phyloP scores from a whole-genome alignment of 176 grass and related monocot species.

The Puya raimondii region DNA sequence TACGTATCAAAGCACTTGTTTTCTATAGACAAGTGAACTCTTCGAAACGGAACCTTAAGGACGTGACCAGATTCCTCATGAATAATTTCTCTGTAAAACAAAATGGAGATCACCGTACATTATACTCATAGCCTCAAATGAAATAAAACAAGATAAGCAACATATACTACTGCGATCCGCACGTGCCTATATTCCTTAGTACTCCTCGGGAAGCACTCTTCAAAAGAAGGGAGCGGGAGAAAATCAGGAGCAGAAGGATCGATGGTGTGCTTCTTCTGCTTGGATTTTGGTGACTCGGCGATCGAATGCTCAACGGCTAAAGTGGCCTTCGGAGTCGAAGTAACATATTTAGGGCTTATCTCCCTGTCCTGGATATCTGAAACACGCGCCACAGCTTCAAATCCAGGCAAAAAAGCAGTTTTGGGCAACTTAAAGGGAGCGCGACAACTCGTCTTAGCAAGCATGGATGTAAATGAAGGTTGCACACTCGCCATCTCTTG shows the following conservation, averaged over 20 bases:
- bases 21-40: conserved; percentile 78
- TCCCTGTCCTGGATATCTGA: conserved; percentile 31
- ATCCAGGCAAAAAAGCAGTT: conserved; percentile 35
- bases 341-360: conserved; percentile 8
- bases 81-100: conserved; percentile 61
- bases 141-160: background rate
- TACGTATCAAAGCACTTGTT: conserved; percentile 74
- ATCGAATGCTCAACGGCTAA: conserved; percentile 36
- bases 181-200: conserved; percentile 76
- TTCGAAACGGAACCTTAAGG: conserved; percentile 79
- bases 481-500: conserved; percentile 71
- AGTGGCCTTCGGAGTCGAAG: conserved; percentile 38
- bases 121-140: background rate
- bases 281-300: conserved; percentile 38
- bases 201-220: conserved; percentile 86
- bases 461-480: conserved; percentile 41
- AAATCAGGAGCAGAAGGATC: conserved; percentile 72
- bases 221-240: conserved; percentile 87
- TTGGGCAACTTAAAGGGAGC: conserved; percentile 36
- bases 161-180: background rate
- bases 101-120: conserved; percentile 19
- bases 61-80: conserved; percentile 78
- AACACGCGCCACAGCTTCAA: conserved; percentile 27
- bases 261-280: conserved; percentile 56
- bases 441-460: conserved; percentile 42